A percentile compares a stretch with the other conserved stretches of the same genome.
phyloP scores from a whole-genome alignment of 352 stramenopile species.

The Globisporangium sylvaticum region DNA sequence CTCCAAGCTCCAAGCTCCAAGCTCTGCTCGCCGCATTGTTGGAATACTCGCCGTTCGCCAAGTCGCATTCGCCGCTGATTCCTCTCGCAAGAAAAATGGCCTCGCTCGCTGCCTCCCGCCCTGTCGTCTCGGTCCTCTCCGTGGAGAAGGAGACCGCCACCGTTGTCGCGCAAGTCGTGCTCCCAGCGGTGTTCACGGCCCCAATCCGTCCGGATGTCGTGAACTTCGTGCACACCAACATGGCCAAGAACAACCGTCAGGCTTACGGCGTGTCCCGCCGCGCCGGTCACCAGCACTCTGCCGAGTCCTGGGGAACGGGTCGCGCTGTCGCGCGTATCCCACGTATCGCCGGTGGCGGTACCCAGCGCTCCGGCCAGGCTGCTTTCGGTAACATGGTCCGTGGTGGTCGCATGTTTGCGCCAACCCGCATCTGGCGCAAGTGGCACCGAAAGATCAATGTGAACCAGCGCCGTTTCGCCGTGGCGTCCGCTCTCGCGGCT shows the following conservation, averaged over 20 bases:
- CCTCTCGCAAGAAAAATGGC: constrained; percentile 35
- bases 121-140: constrained; percentile 95
- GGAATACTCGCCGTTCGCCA: constrained; percentile 63
- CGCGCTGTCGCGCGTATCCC: constrained; percentile 99
- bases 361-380: constrained; percentile 96
- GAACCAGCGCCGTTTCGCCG: constrained; percentile 97
- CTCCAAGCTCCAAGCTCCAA: no score
- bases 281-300: constrained; percentile 96
- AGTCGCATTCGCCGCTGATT: constrained; percentile 41
- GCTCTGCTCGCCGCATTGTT: constrained; percentile 28
- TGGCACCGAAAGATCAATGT: constrained; percentile 99
- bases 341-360: constrained; percentile 97
- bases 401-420: constrained; percentile 98
- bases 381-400: constrained; percentile 99
- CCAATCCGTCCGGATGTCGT: constrained; percentile 99
- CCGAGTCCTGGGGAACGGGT: constrained; percentile 98
- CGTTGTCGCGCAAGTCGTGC: constrained; percentile 86
- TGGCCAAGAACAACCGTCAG: constrained; percentile 99
- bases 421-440: constrained; percentile 98
- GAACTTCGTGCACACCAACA: constrained; percentile 99
- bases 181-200: constrained; percentile 95
- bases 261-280: constrained; percentile 96
- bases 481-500: constrained; percentile 96
- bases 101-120: constrained; percentile 90
- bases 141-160: constrained; percentile 70